Percentiles rank a stretch among this genome's conserved stretches.
These are phyloP conservation scores for Melastoma malabathricum DNA, from an alignment of 345 rosid species.

Conservation along the genomic window DNA sequence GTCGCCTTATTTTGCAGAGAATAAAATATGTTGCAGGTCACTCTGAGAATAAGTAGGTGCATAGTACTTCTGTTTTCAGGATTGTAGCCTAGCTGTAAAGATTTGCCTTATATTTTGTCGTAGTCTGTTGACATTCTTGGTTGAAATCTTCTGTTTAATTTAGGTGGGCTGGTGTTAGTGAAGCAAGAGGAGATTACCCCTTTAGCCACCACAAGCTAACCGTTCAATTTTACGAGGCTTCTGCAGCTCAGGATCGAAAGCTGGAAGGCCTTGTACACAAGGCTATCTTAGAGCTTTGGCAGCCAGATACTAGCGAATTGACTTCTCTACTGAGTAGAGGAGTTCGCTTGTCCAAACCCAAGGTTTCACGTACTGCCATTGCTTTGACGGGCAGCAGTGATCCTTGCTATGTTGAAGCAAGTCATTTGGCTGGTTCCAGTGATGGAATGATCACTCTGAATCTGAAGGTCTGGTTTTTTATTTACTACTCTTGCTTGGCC, in stretches of 20 bases:
- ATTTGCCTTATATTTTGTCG: background rate
- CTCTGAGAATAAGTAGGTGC: conserved; percentile 59
- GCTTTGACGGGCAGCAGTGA: conserved; percentile 92
- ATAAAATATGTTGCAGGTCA: conserved; percentile 59
- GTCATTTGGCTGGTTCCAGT: conserved; percentile 91
- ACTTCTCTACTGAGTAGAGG: conserved; percentile 71
- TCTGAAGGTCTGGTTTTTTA: conserved; percentile 46
- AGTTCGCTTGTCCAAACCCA: conserved; percentile 53
- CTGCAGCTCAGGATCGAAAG: conserved; percentile 98
- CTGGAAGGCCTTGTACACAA: conserved; percentile 90
- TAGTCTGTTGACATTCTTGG: background rate
- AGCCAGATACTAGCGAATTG: conserved; percentile 85
- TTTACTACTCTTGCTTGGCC: background rate
- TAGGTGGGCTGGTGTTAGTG: conserved; percentile 98
- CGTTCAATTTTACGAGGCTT: conserved; percentile 92
- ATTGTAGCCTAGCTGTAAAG: background rate
- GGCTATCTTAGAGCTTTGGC: conserved; percentile 98
- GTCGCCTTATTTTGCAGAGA: conserved; percentile 84
- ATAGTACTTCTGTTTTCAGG: background rate
- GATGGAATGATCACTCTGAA: conserved; percentile 92
- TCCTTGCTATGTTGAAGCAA: conserved; percentile 93
- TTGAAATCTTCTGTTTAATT: conserved; percentile 4
- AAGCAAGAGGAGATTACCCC: conserved; percentile 98
- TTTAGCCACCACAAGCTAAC: conserved; percentile 97
- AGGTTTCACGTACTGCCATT: conserved; percentile 64